Conservation (phyloP, 139 green algal genomes). For the Chara braunii region DNA sequence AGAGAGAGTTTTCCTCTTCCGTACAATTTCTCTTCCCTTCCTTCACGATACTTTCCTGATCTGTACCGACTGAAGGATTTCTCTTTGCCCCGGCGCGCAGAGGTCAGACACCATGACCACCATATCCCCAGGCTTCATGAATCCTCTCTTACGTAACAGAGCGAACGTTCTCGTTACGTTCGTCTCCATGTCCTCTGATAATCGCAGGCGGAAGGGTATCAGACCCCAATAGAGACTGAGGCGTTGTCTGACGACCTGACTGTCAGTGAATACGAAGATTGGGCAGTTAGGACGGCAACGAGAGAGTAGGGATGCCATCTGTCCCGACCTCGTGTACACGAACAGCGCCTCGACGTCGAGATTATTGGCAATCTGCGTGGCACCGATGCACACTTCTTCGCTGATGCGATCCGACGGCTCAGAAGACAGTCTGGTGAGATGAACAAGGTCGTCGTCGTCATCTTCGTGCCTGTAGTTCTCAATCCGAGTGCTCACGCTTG, state of each 20-base stretch:
- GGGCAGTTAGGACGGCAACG: slow-evolving; percentile 65
- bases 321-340: slow-evolving; percentile 66
- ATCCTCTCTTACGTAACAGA: slow-evolving; percentile 48
- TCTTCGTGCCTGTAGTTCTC: slow-evolving; percentile 54
- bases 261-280: slow-evolving; percentile 79
- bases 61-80: slow-evolving; percentile 32
- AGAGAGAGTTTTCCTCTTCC: too few species aligned
- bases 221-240: slow-evolving; percentile 73
- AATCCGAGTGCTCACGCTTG: slow-evolving; percentile 48
- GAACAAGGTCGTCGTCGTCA: slow-evolving; percentile 41
- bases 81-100: not conserved
- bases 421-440: slow-evolving; percentile 47
- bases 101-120: slow-evolving; percentile 70
- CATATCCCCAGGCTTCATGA: slow-evolving; percentile 56
- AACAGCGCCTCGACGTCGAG: slow-evolving; percentile 59
- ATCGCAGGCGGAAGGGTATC: slow-evolving; percentile 60
- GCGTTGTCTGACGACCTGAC: slow-evolving; percentile 44
- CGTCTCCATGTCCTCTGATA: slow-evolving; percentile 50
- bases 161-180: slow-evolving; percentile 50
- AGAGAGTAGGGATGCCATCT: slow-evolving; percentile 67
- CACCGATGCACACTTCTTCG: slow-evolving; percentile 64
- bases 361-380: slow-evolving; percentile 60
- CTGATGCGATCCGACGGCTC: slow-evolving; percentile 44
- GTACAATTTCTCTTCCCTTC: too few species aligned
- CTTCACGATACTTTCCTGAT: slow-evolving; percentile 19